Evolutionary conservation across 2,329 filamentous ascomycete genomes (phyloP), one percentile per base, ranked within the genome.

Genomic region (Diaporthe velutina): DNA sequence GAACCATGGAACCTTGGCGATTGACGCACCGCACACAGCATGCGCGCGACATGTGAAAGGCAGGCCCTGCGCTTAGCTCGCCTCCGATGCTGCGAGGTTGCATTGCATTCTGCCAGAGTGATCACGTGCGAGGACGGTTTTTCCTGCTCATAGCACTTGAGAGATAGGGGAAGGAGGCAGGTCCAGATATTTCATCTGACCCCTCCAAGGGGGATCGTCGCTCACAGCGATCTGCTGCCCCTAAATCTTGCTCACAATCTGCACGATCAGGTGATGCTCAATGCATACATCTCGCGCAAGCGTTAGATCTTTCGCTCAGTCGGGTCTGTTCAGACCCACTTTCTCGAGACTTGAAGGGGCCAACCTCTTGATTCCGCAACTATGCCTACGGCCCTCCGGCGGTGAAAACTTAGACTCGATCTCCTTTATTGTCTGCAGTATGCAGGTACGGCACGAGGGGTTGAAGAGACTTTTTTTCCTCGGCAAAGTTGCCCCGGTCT

Each of bases 351-450:
- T 38, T 19, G 35, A 38, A 15, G 4, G 40, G 8, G 7, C 17
- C 12, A 30, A n/a, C 15, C n/a, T 54, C 10, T 22, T 12, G 17
- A 28, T 54, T 54, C 33, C 30, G 52, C 45, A 52, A 25, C 28
- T 15, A 22, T 38, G 64, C 64, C 45, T 54, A 28, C 64, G 64
- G 64, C 22, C 64, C 64, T 68, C 64, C 64, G 64, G 64, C 48
- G 64, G 64, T 68, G 64, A 68, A 19, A 19, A 3, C 33, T 2
- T 54, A 2, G 19, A 48, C 5, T 10, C 9, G 13, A 13, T 33
- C 13, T 67, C 40, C 17, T 10, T 25, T 17, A 25, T 17, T n/a
- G 12, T 45, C n/a, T 19, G 13, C 25, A 22, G n/a, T 12, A 13
- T 61, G 38, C 58, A 42, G n/a, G n/a, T 12, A 42, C 35, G 12